Base-by-base conservation (phyloP, 176 grass and related monocot species). In the Zoysia pacifica region DNA sequence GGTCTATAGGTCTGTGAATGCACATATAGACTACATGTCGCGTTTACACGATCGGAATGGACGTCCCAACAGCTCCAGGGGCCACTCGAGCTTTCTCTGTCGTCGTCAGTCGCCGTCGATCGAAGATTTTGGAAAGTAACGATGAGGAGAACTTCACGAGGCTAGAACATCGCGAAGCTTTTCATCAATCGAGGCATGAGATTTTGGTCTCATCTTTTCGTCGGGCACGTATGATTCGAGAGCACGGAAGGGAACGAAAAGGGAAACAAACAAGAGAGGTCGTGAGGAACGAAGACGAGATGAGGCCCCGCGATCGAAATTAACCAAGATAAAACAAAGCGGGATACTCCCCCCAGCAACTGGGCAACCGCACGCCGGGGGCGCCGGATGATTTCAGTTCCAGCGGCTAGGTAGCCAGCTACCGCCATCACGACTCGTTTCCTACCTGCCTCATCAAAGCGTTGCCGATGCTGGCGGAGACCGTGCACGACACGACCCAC, bases 251-350 rank as follows among this genome's bases (percentile, higher is more conserved):
- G 28, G 28, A 28, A 28, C 28, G 0, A 28, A 28, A 43, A 11
- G 5, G 16, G 46, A 68, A 46, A 68, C 8, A 51, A 12, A 35
- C 19, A 73, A 8, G 16, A 45, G 9, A 18, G 20, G 36, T 38
- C 44, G 15, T 0, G 59, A 49, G 45, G 70, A 10, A 6, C 28
- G 5, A 6, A 28, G 28, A 28, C 28, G 28, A 28, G 28, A 28
- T 28, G 28, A 28, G 28, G 28, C 28, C 28, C 6, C 28, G 40
- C 15, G 7, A 3, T 15, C 18, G 9, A 18, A 48, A 49, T 28
- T 28, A 28, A 70, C 74, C 4, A 14, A 44, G 68, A 68, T 39
- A 28, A 79, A 79, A 79, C 77, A 79, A 69, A 79, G n/a, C 65
- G 39, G 50, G 77, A 68, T 68, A 55, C 46, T 16, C 60, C 20